phyloP scores from a whole-genome alignment of 1,284 basidiomycete genomes.

The Bjerkandera adusta region DNA sequence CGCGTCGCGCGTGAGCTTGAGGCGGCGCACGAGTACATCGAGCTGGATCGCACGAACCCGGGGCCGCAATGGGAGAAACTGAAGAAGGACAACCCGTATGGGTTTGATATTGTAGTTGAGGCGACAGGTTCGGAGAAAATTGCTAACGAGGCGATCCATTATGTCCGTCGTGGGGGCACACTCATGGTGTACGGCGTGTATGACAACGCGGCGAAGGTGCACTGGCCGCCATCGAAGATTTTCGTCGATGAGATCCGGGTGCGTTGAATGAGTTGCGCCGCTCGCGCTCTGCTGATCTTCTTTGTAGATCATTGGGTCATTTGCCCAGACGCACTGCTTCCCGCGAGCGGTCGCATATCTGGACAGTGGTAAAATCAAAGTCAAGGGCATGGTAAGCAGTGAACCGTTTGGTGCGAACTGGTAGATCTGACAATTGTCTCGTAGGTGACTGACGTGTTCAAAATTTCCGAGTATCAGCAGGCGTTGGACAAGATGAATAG shows the following conservation, averaged over 20 bases:
- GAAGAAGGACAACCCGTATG: conserved; percentile 57
- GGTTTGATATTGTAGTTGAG: conserved; percentile 63
- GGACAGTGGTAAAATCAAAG: conserved; percentile 57
- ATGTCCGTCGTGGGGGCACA: conserved; percentile 53
- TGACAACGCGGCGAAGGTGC: conserved; percentile 48
- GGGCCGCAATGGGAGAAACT: conserved; percentile 54
- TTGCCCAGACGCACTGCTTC: conserved; percentile 62
- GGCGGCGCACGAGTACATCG: conserved; percentile 54
- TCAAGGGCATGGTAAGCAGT: conserved; percentile 51
- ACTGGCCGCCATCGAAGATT: conserved; percentile 61
- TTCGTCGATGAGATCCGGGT: conserved; percentile 59
- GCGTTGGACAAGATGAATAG: conserved; percentile 62
- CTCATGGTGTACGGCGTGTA: conserved; percentile 60
- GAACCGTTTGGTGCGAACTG: not conserved
- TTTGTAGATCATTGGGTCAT: conserved; percentile 54
- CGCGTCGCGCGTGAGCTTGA: conserved; percentile 52
- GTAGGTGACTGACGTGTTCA: conserved; percentile 49
- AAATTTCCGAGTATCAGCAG: conserved; percentile 53
- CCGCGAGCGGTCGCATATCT: conserved; percentile 60
- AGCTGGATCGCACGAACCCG: conserved; percentile 51
- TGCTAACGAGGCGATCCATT: conserved; percentile 57
- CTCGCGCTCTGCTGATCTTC: not conserved
- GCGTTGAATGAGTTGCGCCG: conserved; percentile 12
- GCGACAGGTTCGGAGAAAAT: conserved; percentile 60
- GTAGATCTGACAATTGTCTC: not conserved